Evolutionary conservation across 108 stramenopile genomes (phyloP), one percentile per base, ranked within the genome.

Genomic region (Cyclotella cryptica): DNA sequence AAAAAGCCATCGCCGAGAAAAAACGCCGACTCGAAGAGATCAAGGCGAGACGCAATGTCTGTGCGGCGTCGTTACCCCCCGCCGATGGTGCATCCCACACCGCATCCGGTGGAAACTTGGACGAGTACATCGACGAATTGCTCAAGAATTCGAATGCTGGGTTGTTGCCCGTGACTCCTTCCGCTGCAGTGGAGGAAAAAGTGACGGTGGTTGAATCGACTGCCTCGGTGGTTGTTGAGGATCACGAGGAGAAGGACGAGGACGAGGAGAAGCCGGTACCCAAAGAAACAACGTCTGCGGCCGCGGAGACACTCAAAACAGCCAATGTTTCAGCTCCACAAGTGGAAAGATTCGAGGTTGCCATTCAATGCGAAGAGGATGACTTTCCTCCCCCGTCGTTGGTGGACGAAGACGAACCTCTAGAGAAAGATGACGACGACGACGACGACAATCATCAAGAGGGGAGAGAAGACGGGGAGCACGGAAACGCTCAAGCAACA

Each of bases 81-180:
- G 70, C 80, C 13, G 83, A 75, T 18, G 61, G 66, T 63, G 54
- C 58, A 24, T 66, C 69, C n/a, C n/a, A n/a, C n/a, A n/a, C n/a
- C n/a, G n/a, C n/a, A 8, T 69, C 47, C 35, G 28, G 39, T 55
- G 71, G 78, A 21, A 81, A 75, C 58, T 72, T 95, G 66, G 94
- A 93, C 59, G 87, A 88, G 3, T 93, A 93, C 63, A 93, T 95
- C 67, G 94, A 93, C 61, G 88, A 82, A 26, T 72, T 95, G 63
- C 83, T 95, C 41, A 80, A 82, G 39, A 79, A 55, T 17, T 64
- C 80, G 12, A 57, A 78, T 59, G 79, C 83, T 21, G 83, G 55
- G 27, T 52, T 83, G 43, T 5, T 69, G 15, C 81, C 84, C 15
- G 77, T 78, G 26, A 54, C 73, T 22, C 21, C 71, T 26, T 49